Percentiles rank a stretch among this genome's conserved stretches.
Evolutionary conservation across 2,329 filamentous ascomycete species (phyloP).

Genomic region (Thermoascus crustaceus): DNA sequence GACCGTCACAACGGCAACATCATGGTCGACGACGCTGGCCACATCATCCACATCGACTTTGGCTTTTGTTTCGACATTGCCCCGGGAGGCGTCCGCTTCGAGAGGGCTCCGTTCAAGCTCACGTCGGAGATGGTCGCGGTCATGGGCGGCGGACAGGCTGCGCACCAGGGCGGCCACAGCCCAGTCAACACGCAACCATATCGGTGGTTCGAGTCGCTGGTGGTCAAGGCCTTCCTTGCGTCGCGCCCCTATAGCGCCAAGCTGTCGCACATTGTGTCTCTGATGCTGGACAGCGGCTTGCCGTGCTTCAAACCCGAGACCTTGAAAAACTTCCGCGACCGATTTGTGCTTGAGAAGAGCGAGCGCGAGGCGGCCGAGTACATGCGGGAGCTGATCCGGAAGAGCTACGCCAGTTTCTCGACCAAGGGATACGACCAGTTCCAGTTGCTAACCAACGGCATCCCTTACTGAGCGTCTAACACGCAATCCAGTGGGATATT

Average conservation of each 20-base stretch:
- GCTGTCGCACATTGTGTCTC: slow-evolving; percentile 75
- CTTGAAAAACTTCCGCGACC: slow-evolving; percentile 81
- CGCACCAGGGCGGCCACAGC: slow-evolving; percentile 25
- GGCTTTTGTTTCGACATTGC: slow-evolving; percentile 99
- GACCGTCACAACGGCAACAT: slow-evolving; percentile 99
- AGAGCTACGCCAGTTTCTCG: slow-evolving; percentile 81
- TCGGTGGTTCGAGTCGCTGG: slow-evolving; percentile 92
- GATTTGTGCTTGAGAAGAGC: slow-evolving; percentile 85
- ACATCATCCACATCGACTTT: slow-evolving; percentile 98
- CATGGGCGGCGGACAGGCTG: slow-evolving; percentile 68
- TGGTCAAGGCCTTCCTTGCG: slow-evolving; percentile 89
- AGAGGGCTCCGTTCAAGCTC: slow-evolving; percentile 96
- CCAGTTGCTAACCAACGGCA: slow-evolving; percentile 93
- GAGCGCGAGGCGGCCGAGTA: slow-evolving; percentile 93
- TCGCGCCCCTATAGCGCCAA: slow-evolving; percentile 80
- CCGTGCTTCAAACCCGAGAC: slow-evolving; percentile 98
- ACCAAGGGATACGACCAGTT: slow-evolving; percentile 97
- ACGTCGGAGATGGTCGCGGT: slow-evolving; percentile 98
- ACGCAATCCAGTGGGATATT: no score
- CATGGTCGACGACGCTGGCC: slow-evolving; percentile 95
- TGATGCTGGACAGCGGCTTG: slow-evolving; percentile 94
- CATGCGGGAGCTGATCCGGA: slow-evolving; percentile 80
- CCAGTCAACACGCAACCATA: slow-evolving; percentile 73
- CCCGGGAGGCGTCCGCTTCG: slow-evolving; percentile 92
- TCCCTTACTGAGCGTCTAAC: slow-evolving; percentile 61